Percentiles rank a stretch among this genome's conserved stretches.
Conservation (phyloP, 2,329 filamentous ascomycete genomes). For the Cytospora paraplurivora region DNA sequence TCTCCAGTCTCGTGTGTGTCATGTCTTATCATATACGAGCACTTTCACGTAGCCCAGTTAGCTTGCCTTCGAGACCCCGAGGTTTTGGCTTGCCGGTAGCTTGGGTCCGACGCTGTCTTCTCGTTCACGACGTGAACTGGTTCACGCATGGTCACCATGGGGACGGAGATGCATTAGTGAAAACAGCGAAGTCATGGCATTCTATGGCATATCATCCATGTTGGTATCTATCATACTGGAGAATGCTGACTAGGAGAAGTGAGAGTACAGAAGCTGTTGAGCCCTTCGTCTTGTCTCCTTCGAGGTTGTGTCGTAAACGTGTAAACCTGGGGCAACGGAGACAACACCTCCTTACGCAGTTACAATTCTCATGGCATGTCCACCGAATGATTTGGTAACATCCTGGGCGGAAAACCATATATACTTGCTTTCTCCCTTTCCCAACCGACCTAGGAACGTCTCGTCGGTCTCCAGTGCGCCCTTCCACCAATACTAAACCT, state of each 20-base stretch:
- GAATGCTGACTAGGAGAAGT: too few relatives aligned
- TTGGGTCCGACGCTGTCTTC: background rate
- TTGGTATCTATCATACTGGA: background rate
- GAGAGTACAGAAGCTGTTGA: background rate
- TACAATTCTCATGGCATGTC: conserved; percentile 17
- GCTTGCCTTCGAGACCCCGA: background rate
- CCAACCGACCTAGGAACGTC: background rate
- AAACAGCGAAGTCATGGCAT: background rate
- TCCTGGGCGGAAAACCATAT: conserved; percentile 8
- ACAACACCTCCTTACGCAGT: background rate
- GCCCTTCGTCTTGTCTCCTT: too few relatives aligned
- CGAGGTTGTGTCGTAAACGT: too few relatives aligned
- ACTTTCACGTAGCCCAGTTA: too few relatives aligned
- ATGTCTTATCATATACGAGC: too few relatives aligned
- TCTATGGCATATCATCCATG: background rate
- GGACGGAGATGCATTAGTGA: background rate
- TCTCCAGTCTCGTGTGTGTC: too few relatives aligned
- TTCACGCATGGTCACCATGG: background rate
- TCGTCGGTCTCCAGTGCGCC: conserved; percentile 1
- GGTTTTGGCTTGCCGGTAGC: background rate
- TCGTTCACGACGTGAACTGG: background rate
- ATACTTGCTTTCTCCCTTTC: background rate
- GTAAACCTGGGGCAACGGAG: background rate
- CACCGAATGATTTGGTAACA: conserved; percentile 5
- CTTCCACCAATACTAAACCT: background rate